Evolutionary conservation across 1,139 yeast species (phyloP).

Genomic region (Geotrichum europaeum): DNA sequence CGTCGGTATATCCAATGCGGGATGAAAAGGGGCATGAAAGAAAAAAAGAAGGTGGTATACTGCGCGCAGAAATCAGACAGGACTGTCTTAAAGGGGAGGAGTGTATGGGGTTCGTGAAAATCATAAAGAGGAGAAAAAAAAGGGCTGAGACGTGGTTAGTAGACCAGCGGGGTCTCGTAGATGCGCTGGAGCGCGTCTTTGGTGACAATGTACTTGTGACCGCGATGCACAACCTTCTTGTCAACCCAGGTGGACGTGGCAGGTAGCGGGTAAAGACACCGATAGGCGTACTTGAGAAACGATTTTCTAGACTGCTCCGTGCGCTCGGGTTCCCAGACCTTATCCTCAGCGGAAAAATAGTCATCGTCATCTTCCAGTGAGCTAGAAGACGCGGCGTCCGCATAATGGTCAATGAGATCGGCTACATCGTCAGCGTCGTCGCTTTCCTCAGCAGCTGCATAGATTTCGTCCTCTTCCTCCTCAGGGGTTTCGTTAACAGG

Average conservation of each 20-base stretch:
- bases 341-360: background rate
- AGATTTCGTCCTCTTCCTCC: slow-evolving; percentile 6
- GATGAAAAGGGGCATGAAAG: no score
- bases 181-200: slow-evolving; percentile 11
- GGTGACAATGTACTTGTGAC: slow-evolving; percentile 26
- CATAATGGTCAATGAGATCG: background rate
- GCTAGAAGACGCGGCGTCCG: background rate
- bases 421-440: slow-evolving; percentile 6
- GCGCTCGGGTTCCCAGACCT: slow-evolving; percentile 28
- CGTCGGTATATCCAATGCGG: no score
- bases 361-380: background rate
- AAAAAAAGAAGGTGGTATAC: no score
- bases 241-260: slow-evolving; percentile 33
- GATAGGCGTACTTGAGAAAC: slow-evolving; percentile 29
- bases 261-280: slow-evolving; percentile 31
- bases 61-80: no score
- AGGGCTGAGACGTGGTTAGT: background rate
- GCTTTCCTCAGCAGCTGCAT: background rate
- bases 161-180: background rate
- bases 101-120: no score
- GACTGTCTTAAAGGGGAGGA: no score
- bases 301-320: slow-evolving; percentile 19
- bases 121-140: no score
- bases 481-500: background rate
- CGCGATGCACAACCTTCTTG: slow-evolving; percentile 27